Conservation (phyloP, 1,139 yeast species). For the Geotrichum fermentans region DNA sequence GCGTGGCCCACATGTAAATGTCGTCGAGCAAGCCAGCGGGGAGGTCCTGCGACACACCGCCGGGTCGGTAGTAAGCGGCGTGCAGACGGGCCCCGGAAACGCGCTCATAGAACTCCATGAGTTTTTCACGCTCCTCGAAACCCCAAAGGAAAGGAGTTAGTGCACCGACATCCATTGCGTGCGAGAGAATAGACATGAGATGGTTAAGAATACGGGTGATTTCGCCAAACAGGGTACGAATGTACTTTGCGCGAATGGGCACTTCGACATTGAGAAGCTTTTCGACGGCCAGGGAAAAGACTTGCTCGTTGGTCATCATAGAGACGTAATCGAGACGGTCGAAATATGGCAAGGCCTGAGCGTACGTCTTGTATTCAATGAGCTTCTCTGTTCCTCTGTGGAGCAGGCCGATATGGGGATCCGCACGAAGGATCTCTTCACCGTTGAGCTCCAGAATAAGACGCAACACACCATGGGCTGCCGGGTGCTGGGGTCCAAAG, state of each 20-base stretch:
- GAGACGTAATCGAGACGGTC: conserved; percentile 86
- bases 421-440: conserved; percentile 80
- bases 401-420: conserved; percentile 82
- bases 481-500: conserved; percentile 93
- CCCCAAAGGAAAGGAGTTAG: conserved; percentile 93
- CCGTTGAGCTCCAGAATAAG: conserved; percentile 81
- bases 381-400: conserved; percentile 88
- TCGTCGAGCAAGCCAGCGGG: conserved; percentile 85
- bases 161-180: conserved; percentile 95
- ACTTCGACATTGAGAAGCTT: conserved; percentile 80
- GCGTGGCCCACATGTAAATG: conserved; percentile 94
- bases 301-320: conserved; percentile 91
- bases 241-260: conserved; percentile 78
- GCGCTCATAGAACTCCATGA: conserved; percentile 90
- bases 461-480: conserved; percentile 89
- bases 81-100: conserved; percentile 89
- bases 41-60: conserved; percentile 85
- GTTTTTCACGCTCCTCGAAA: conserved; percentile 86
- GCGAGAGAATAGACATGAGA: conserved; percentile 80
- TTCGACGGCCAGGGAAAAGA: conserved; percentile 81
- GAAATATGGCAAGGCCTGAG: conserved; percentile 84
- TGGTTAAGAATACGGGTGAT: conserved; percentile 81
- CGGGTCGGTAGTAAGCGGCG: conserved; percentile 85
- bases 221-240: conserved; percentile 82
- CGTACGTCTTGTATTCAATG: conserved; percentile 76